Evolutionary conservation across 768 basidiomycete genomes (phyloP).

Genomic region (Lactifluus hygrophoroides): DNA sequence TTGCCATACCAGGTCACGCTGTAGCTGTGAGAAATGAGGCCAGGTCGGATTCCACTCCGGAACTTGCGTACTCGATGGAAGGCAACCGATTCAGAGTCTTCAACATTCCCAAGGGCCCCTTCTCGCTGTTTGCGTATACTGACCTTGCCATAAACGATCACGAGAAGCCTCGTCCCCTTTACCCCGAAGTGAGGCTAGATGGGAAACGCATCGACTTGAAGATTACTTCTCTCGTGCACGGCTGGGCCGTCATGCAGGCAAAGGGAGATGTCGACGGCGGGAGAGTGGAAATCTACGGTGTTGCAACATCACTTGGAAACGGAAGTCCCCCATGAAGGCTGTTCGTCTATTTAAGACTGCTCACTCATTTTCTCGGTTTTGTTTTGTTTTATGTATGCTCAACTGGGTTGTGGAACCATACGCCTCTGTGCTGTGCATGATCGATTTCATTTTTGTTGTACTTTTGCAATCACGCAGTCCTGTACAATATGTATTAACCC

Average conservation of each 20-base stretch:
- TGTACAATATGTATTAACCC: not conserved
- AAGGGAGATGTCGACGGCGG: slow-evolving; percentile 14
- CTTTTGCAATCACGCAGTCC: not conserved
- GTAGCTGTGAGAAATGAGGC: not conserved
- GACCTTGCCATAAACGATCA: not conserved
- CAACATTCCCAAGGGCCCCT: slow-evolving; percentile 14
- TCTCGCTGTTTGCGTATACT: slow-evolving; percentile 8
- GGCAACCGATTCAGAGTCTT: slow-evolving; percentile 3
- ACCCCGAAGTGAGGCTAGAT: slow-evolving; percentile 11
- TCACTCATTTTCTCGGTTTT: not conserved
- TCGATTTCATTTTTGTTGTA: slow-evolving; percentile 1
- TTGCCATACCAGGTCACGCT: not conserved
- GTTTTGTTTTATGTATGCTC: not conserved
- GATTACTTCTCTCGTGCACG: not conserved
- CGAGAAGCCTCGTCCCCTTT: not conserved
- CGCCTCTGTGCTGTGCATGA: not conserved
- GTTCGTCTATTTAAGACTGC: not conserved
- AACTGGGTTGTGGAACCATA: not conserved
- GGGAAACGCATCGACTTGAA: slow-evolving; percentile 13
- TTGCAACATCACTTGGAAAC: not conserved
- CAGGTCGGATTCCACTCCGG: slow-evolving; percentile 12
- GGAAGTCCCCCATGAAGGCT: not conserved
- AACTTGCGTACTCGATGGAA: slow-evolving; percentile 5
- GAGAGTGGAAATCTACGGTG: slow-evolving; percentile 8
- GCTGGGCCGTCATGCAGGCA: slow-evolving; percentile 10